These are phyloP conservation scores for Malus hybrid DNA, from an alignment of 331 rosid species.

Conservation along the genomic window DNA sequence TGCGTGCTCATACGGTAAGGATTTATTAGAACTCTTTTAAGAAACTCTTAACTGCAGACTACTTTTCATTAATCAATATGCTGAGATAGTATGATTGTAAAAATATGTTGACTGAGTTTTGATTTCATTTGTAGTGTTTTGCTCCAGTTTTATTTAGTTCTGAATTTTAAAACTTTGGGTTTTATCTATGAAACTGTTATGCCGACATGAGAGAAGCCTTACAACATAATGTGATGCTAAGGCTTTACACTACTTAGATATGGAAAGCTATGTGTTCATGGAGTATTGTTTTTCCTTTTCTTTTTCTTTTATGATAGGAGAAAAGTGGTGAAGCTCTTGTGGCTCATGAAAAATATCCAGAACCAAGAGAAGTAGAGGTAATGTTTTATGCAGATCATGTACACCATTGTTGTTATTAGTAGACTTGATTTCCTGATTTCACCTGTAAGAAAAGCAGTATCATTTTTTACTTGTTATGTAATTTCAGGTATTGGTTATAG, in stretches of 20 bases:
- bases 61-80: background rate
- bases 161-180: background rate
- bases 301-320: slow-evolving; percentile 46
- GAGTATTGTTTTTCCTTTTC: background rate
- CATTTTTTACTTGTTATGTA: slow-evolving; percentile 21
- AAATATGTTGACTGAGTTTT: background rate
- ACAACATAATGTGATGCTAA: background rate
- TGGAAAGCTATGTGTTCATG: background rate
- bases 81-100: background rate
- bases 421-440: slow-evolving; percentile 2
- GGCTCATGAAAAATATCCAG: slow-evolving; percentile 73
- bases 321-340: slow-evolving; percentile 73
- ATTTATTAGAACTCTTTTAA: background rate
- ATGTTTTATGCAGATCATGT: background rate
- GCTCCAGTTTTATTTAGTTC: background rate
- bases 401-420: background rate
- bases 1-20: slow-evolving; percentile 83
- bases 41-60: background rate
- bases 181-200: background rate
- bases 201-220: background rate
- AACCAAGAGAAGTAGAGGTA: slow-evolving; percentile 99
- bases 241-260: background rate
- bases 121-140: background rate
- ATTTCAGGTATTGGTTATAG: slow-evolving; percentile 73
- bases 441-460: background rate